Evolutionary conservation across 2,329 filamentous ascomycete genomes (phyloP), one percentile per base, ranked within the genome.

Genomic region (Capronia coronata): DNA sequence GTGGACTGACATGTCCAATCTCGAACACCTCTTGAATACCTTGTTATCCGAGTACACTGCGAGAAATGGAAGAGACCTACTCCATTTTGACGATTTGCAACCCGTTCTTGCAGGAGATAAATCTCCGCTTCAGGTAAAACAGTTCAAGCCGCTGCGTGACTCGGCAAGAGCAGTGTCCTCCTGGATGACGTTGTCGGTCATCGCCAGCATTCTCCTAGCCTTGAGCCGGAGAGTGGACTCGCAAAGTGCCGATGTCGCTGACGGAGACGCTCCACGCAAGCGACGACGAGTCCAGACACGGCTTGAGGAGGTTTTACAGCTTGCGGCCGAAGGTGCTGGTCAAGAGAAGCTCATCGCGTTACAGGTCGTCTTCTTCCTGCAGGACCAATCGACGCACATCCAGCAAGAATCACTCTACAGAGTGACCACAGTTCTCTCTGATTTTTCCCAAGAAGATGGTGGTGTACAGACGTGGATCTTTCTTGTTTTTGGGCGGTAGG

Each of bases 41-140:
- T 68, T 98, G n/a, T 84, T 83, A 71, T 70, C 71, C 7, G 91
- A 96, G 61, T 97, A 97, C 66, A 75, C 79, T 2, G 82, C 75
- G 56, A 78, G 88, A 52, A 74, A 80, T 29, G 81, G 86, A 41
- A 80, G 80, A 51, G 82, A 86, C 41, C 79, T 83, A 30, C 73
- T 97, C 9, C 84, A 88, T 56, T 69, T 94, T n/a, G 81, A 87
- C 52, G 86, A 96, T 60, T 64, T 96, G 21, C 70, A 75, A 0
- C 85, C 86, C 61, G 71, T 62, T 63, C 55, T 59, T 27, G 50
- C 41, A 21, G 44, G 40, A 27, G 55, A 47, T 39, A 49, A 51
- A 7, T 42, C 43, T 16, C 67, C 67, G 11, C 67, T 77, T 10
- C 62, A 69, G n/a, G 50, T 55, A 18, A 61, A 58, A 19, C 56